Evolutionary conservation across 2,329 filamentous ascomycete species (phyloP), one percentile per base, ranked within the genome.

Genomic region (Cladosporium halotolerans): DNA sequence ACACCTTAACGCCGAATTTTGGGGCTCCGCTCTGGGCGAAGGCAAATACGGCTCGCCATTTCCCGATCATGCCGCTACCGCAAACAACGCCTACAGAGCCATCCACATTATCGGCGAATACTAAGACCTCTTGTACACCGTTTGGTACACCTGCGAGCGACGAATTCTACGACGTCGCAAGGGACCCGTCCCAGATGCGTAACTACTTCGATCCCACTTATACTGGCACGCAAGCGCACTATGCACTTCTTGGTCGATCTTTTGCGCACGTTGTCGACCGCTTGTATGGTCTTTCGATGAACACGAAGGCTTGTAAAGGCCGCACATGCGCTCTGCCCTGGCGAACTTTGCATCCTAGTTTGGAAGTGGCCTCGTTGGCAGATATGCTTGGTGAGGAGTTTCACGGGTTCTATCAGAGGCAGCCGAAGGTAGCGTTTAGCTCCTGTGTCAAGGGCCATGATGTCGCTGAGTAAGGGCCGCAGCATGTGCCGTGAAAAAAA

Each of bases 131-230:
- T 81, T 82, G 57, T 88, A 88, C 60, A 77, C 81, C 0, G 81
- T 86, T 0, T 88, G 83, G 83, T 88, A 85, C 62, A 85, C 70
- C 6, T 81, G 82, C 48, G 83, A 86, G 61, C 78, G 80, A 52
- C 16, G 83, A 88, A 63, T 74, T 85, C 8, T 88, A 86, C 62
- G 77, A 87, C 39, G 41, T 65, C 19, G 7, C 58, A 48, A 53
- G 53, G 33, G 63, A 66, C 42, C 60, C 60, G 0, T 23, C 55
- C 33, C 59, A 66, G 45, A 55, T 63, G 41, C 48, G 55, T 41
- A 66, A 66, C 41, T 55, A 62, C 31, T 52, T 63, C 10, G 48
- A 56, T 33, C 19, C 38, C 9, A 32, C 48, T 10, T 43, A 55
- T 16, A 14, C 39, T 5, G 32, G 50, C 3, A 42, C 45, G 10